Base-by-base conservation (phyloP, 371 early-diverging fungal species). In the Mortierella sp. region DNA sequence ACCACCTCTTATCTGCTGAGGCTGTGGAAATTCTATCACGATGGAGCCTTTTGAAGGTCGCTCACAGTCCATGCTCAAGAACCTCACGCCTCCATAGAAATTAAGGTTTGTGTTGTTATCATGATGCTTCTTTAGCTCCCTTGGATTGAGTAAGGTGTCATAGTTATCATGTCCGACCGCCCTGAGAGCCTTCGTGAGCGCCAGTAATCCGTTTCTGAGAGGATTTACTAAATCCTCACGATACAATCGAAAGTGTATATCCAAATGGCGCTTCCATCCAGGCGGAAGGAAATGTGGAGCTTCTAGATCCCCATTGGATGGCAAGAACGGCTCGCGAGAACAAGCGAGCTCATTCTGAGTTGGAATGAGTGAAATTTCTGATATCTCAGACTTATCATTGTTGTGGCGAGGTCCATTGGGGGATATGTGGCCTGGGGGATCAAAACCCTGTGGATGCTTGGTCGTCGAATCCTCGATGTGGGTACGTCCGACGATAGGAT, bases 211-310 rank as follows among this genome's bases (percentile, higher is more conserved):
- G 16, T 39, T 65, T 0, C 77, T 60, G 5, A 85, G 28, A 18
- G 84, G 40, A 2, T 77, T 66, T 64, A 86, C 49, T 76, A 89
- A 69, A 32, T 89, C 90, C 49, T 89, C 89, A 1, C 90, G 75
- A 28, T 89, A 75, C 5, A 90, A 70, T 0, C 90, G 86, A 62
- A 90, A 90, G 54, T 89, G 87, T 1, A 76, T 84, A 62, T 90
- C 90, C 22, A 89, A 20, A n/a, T 87, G 80, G 6, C 87, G 84
- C 12, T 60, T 77, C 55, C 86, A 76, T 1, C 90, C 90, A 16
- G 47, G 59, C 2, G 83, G 74, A n/a, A 87, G 54, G 71, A 84
- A 85, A 54, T 87, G 85, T 8, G 77, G 86, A 0, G 84, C 77
- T 16, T 67, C 77, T 1, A 71, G 61, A 16, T 77, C 40, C 45